A percentile compares a stretch with the other conserved stretches of the same genome.
These are phyloP conservation scores for Coprinopsis sp. DNA, from an alignment of 768 basidiomycete species.

Conservation along the genomic window DNA sequence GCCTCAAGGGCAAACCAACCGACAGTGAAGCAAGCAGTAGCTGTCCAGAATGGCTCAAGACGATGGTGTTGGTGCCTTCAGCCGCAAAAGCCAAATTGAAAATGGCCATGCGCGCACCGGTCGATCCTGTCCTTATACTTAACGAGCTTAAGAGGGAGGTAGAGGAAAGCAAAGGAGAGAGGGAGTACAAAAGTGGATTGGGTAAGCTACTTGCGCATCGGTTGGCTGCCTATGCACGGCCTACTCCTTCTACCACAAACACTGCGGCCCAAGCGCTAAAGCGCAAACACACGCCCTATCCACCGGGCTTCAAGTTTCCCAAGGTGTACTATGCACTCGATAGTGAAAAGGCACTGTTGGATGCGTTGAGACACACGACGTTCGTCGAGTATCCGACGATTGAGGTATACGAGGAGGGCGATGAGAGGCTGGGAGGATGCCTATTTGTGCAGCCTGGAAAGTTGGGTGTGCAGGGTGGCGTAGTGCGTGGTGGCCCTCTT, in stretches of 20 bases:
- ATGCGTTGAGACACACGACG: slow-evolving; percentile 50
- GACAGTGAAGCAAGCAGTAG: slow-evolving; percentile 11
- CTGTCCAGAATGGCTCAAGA: slow-evolving; percentile 51
- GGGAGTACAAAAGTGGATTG: not conserved
- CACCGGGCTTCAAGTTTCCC: not conserved
- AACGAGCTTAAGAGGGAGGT: slow-evolving; percentile 18
- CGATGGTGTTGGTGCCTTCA: slow-evolving; percentile 45
- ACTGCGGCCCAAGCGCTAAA: not conserved
- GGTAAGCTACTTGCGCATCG: not conserved
- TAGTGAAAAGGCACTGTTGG: slow-evolving; percentile 38
- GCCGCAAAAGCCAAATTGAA: no score
- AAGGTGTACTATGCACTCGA: slow-evolving; percentile 57
- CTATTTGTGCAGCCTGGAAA: slow-evolving; percentile 40
- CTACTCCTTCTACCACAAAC: not conserved
- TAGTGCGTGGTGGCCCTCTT: slow-evolving; percentile 23
- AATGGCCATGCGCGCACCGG: slow-evolving; percentile 48
- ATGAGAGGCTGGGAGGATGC: slow-evolving; percentile 44
- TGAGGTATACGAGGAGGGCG: slow-evolving; percentile 59
- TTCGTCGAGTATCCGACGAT: slow-evolving; percentile 86
- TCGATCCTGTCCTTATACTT: slow-evolving; percentile 27
- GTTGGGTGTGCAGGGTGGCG: slow-evolving; percentile 17
- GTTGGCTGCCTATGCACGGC: not conserved
- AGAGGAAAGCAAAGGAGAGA: not conserved
- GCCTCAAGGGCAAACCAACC: not conserved
- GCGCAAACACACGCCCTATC: not conserved